Base-by-base conservation (phyloP, 495 filamentous ascomycete genomes). In the Tuber aestivum region DNA sequence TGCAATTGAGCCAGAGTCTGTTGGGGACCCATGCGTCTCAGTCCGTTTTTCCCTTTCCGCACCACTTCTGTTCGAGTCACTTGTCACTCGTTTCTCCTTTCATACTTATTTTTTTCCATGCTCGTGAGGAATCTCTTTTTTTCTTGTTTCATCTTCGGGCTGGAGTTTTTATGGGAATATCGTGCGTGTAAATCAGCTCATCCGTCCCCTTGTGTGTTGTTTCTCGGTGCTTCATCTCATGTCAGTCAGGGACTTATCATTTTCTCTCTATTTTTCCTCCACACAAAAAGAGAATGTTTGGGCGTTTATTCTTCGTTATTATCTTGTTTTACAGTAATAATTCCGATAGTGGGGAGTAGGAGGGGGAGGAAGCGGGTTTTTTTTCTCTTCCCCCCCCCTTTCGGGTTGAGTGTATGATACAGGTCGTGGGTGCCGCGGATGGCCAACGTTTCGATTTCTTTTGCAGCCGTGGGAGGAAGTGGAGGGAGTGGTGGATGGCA, bases 241-340 rank as follows among this genome's bases (percentile, higher is more conserved):
- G 18, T 32, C 27, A 65, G 27, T 65, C 56, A 1, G 56, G 56
- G 56, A 27, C 14, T 35, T 7, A 16, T 14, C 27, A 35, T 65
- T 65, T 65, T 65, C 56, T 35, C 20, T 35, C 32, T 65, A 7
- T 18, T 3, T 65, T 35, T 20, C 56, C 32, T 65, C 56, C 56
- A 65, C 56, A 65, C 56, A 16, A 14, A 65, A 65, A 65, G 32
- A 65, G 14, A 65, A 65, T 65, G 56, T 65, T 65, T 65, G 56
- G 56, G 56, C 56, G 56, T 65, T 65, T 35, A 35, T 35, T 35
- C 56, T 65, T 35, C 27, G 32, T 65, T 65, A 16, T 35, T 65
- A 27, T 65, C 6, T 61, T 61, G 38, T 9, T 61, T 61, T 32
- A 61, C n/a, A 61, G 9, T 65, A 65, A 65, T 65, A 65, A 65